Evolutionary conservation across 257 asterid species (phyloP), one percentile per base, ranked within the genome.

Genomic region (Nicotiana sylvestris): DNA sequence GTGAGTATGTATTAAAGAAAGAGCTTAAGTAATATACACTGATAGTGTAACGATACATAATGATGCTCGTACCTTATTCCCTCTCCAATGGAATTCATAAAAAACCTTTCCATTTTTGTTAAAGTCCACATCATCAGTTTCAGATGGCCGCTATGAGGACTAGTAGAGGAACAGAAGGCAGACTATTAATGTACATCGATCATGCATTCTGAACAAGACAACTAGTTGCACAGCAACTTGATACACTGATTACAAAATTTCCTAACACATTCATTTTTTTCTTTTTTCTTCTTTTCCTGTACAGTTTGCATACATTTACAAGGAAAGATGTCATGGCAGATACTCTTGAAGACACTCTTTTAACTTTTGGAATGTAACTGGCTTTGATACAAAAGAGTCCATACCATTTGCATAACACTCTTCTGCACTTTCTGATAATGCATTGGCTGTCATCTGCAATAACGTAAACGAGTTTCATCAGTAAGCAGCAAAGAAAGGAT

Each of bases 331-430:
- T 86, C 83, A 86, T 16, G 86, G 86, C 66, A 95, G 87, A 84
- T 91, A 91, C 65, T 86, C 82, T 70, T 92, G 89, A 27, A 93
- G 87, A 86, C 98, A 91, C 81, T 92, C 93, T 91, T 88, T 92
- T 83, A 93, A 85, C 85, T 86, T 93, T 76, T 92, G 97, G 69
- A 91, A 91, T 9, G 93, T 92, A 9, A 93, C 87, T 15, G 98
- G 98, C 86, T 95, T 95, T 60, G 97, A 92, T 43, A 95, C 97
- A 80, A 93, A 95, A 49, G 98, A 95, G 84, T 93, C 98, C 98
- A 93, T 95, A 64, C 98, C 98, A 77, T 90, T 95, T 27, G 97
- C 95, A 80, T 84, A 93, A 82, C 98, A 95, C 86, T 95, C 98
- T 1, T 93, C 97, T 49, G 93, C 97, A 81, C 98, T 95, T 83